Evolutionary conservation across 1,284 basidiomycete species (phyloP), one percentile per base, ranked within the genome.

Genomic region (Sporisorium sorghi): DNA sequence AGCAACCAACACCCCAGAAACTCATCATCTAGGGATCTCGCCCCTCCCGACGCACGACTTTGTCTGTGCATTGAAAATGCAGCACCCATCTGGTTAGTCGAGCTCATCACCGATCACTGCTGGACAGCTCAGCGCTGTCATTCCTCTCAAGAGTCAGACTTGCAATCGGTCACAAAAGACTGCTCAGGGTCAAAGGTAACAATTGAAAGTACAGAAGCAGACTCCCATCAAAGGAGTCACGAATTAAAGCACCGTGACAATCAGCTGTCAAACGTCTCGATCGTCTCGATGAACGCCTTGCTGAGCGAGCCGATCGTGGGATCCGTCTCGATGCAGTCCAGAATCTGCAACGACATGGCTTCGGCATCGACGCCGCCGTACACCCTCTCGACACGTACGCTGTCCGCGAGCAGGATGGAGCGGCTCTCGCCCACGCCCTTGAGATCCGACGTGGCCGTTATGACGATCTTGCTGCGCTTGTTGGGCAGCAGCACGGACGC

Each of bases 311-410:
- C 73, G 19, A 75, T 71, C 15, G 73, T 75, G 1, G 73, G 73
- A 35, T 75, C 73, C 17, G 73, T 67, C 55, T 71, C 67, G 46
- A 77, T 71, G 24, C 71, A 74, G 50, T 77, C 75, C 14, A 77
- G 42, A 32, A 74, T 71, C 48, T 77, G 75, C 47, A 62, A 32
- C 48, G 67, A 68, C 71, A 77, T 77, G 15, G 71, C 71, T 28
- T 67, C 64, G 10, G 68, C 60, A 30, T 76, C 76, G 2, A 77
- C 70, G 28, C 54, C 46, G 37, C 79, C 79, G 47, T 81, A 81
- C 19, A 78, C 72, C 21, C 58, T 43, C 52, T 76, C 72, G 21
- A 79, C 74, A 12, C 46, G 44, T 24, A 77, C 72, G 28, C 58
- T 68, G 19, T 72, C 65, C 0, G 73, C 57, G 17, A 74, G 39